Evolutionary conservation across 352 stramenopile genomes (phyloP).

Genomic region (Globisporangium cystogenes): DNA sequence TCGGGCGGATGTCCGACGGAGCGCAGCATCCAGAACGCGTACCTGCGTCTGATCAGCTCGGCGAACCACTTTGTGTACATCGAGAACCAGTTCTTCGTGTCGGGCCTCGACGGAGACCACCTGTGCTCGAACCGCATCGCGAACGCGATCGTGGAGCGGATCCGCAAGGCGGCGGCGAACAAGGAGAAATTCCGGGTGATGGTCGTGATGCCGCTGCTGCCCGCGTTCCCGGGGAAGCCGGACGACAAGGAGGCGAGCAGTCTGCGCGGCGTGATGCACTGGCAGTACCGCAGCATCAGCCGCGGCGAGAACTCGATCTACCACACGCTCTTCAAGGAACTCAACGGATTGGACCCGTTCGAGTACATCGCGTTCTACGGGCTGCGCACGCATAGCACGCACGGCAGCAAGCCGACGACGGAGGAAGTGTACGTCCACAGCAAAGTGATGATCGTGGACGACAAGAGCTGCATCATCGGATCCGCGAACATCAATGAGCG

Average conservation of each 20-base stretch:
- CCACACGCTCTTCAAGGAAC: slow-evolving; percentile 66
- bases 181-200: slow-evolving; percentile 84
- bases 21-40: slow-evolving; percentile 87
- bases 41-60: slow-evolving; percentile 83
- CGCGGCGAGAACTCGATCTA: slow-evolving; percentile 81
- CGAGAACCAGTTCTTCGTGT: slow-evolving; percentile 90
- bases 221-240: slow-evolving; percentile 74
- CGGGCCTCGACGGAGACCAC: slow-evolving; percentile 79
- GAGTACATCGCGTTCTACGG: slow-evolving; percentile 88
- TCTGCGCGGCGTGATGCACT: slow-evolving; percentile 83
- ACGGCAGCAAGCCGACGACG: slow-evolving; percentile 35
- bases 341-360: slow-evolving; percentile 64
- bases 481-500: slow-evolving; percentile 87
- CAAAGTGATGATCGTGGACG: slow-evolving; percentile 90
- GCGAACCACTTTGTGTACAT: slow-evolving; percentile 92
- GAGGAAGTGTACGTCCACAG: slow-evolving; percentile 88
- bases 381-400: slow-evolving; percentile 49
- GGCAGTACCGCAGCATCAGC: slow-evolving; percentile 85
- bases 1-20: slow-evolving; percentile 75
- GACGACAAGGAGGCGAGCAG: slow-evolving; percentile 79
- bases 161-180: slow-evolving; percentile 67
- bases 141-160: slow-evolving; percentile 73
- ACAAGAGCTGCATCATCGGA: slow-evolving; percentile 73
- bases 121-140: slow-evolving; percentile 76
- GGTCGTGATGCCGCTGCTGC: slow-evolving; percentile 78